A percentile compares a stretch with the other conserved stretches of the same genome.
Evolutionary conservation across 257 asterid genomes (phyloP).

Genomic region (Eustoma russellianum): DNA sequence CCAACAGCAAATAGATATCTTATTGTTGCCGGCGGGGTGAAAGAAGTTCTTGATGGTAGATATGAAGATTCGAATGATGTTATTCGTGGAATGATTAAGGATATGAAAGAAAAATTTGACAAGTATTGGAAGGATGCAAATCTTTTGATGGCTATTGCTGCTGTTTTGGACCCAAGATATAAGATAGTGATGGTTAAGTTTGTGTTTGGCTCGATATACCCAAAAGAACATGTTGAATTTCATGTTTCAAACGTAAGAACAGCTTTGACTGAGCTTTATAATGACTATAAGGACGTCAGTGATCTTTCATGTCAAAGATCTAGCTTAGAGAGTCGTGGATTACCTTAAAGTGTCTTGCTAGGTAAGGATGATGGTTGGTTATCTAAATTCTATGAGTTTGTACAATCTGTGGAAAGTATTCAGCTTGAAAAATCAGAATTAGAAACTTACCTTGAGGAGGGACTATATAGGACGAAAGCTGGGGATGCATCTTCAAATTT

Average conservation of each 20-base stretch:
- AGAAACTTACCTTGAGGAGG: too few relatives aligned
- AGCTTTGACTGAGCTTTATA: neutral
- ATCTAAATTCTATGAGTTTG: too few relatives aligned
- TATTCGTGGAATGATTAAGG: neutral
- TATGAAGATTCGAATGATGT: neutral
- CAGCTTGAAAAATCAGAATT: too few relatives aligned
- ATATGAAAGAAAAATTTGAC: slow-evolving; percentile 3
- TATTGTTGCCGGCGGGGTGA: slow-evolving; percentile 5
- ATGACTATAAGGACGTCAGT: too few relatives aligned
- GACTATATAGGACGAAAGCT: too few relatives aligned
- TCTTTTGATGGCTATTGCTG: slow-evolving; percentile 6
- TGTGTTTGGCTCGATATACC: neutral
- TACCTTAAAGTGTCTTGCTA: too few relatives aligned
- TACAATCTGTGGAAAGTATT: too few relatives aligned
- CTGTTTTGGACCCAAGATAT: slow-evolving; percentile 4
- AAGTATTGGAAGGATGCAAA: slow-evolving; percentile 13
- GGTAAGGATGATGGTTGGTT: too few relatives aligned
- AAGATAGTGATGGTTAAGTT: slow-evolving; percentile 4
- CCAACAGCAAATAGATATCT: slow-evolving; percentile 15
- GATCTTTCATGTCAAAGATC: too few relatives aligned
- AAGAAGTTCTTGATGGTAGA: neutral
- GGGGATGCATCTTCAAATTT: too few relatives aligned
- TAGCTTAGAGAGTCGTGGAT: too few relatives aligned
- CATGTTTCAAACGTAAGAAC: slow-evolving; percentile 1
- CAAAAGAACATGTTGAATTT: neutral